Conservation (phyloP, 1,284 basidiomycete species). For the Peniophora sp. region DNA sequence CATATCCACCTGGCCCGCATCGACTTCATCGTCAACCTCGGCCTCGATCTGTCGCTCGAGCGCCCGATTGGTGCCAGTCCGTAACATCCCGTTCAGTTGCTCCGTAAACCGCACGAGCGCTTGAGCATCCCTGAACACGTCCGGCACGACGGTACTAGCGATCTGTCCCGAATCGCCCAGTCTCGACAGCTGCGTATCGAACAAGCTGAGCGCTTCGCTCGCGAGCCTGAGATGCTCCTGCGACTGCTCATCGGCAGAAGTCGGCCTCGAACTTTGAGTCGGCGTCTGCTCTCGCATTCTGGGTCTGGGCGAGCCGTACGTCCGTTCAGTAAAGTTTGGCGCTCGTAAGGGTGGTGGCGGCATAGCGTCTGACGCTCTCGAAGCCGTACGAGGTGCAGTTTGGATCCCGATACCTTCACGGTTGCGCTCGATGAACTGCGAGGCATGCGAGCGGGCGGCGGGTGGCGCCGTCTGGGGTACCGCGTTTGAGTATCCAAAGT, state of each 20-base stretch:
- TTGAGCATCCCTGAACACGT: slow-evolving; percentile 52
- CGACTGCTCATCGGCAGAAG: slow-evolving; percentile 15
- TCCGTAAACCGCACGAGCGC: slow-evolving; percentile 58
- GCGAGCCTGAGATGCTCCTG: slow-evolving; percentile 60
- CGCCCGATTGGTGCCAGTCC: slow-evolving; percentile 44
- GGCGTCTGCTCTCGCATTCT: slow-evolving; percentile 3
- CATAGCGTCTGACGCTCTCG: neutral
- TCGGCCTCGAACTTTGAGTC: neutral
- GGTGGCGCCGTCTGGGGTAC: slow-evolving; percentile 28
- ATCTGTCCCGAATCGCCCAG: slow-evolving; percentile 35
- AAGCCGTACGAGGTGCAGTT: slow-evolving; percentile 1
- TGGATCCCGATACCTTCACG: slow-evolving; percentile 9
- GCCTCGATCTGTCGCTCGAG: slow-evolving; percentile 66
- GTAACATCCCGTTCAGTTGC: slow-evolving; percentile 52
- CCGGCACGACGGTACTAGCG: slow-evolving; percentile 34
- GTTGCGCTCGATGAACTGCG: slow-evolving; percentile 20
- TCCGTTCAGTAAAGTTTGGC: slow-evolving; percentile 8
- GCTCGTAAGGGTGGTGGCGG: slow-evolving; percentile 6
- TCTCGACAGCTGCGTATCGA: slow-evolving; percentile 55
- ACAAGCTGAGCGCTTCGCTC: slow-evolving; percentile 59
- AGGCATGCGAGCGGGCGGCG: slow-evolving; percentile 24
- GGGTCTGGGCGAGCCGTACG: slow-evolving; percentile 12
- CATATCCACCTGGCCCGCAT: slow-evolving; percentile 26
- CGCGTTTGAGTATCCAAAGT: slow-evolving; percentile 14
- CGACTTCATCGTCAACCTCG: slow-evolving; percentile 47